These are phyloP conservation scores for Sugiyamaella smithiae DNA, from an alignment of 805 yeast species.

Conservation along the genomic window DNA sequence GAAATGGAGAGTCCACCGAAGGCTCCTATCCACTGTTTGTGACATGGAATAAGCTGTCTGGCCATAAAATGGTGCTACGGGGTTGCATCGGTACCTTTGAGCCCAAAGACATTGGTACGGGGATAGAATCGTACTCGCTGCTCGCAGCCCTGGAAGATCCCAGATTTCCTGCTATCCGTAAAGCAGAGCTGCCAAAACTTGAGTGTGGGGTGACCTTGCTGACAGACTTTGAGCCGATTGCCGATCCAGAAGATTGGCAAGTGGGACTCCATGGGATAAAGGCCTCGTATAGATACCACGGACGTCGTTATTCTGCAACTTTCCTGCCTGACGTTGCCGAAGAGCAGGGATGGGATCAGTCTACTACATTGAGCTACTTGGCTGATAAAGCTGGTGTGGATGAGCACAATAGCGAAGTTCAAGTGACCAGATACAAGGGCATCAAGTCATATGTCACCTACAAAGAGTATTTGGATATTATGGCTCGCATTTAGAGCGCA, in stretches of 20 bases:
- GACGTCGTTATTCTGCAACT: slow-evolving; percentile 58
- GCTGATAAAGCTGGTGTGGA: slow-evolving; percentile 59
- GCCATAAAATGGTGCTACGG: slow-evolving; percentile 45
- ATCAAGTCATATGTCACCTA: slow-evolving; percentile 44
- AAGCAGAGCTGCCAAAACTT: slow-evolving; percentile 52
- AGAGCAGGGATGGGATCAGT: slow-evolving; percentile 80
- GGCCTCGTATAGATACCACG: slow-evolving; percentile 47
- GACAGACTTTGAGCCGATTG: slow-evolving; percentile 52
- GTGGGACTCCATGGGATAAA: slow-evolving; percentile 81
- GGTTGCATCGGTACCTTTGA: slow-evolving; percentile 95
- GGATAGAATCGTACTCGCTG: slow-evolving; percentile 60
- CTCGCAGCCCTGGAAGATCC: slow-evolving; percentile 75
- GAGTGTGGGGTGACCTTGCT: slow-evolving; percentile 63
- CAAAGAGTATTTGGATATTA: slow-evolving; percentile 36
- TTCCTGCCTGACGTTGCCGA: slow-evolving; percentile 87
- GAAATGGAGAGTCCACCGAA: slow-evolving; percentile 9
- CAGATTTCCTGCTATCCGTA: slow-evolving; percentile 65
- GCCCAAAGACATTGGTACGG: slow-evolving; percentile 50
- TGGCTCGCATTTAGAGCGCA: too few relatives aligned
- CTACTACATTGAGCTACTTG: slow-evolving; percentile 66
- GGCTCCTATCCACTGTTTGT: slow-evolving; percentile 66
- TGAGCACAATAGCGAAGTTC: slow-evolving; percentile 36
- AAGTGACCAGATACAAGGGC: slow-evolving; percentile 57
- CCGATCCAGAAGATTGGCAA: slow-evolving; percentile 66
- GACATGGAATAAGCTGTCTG: slow-evolving; percentile 60